These are phyloP conservation scores for Pythium folliculosum DNA, from an alignment of 352 stramenopile species.

Conservation along the genomic window DNA sequence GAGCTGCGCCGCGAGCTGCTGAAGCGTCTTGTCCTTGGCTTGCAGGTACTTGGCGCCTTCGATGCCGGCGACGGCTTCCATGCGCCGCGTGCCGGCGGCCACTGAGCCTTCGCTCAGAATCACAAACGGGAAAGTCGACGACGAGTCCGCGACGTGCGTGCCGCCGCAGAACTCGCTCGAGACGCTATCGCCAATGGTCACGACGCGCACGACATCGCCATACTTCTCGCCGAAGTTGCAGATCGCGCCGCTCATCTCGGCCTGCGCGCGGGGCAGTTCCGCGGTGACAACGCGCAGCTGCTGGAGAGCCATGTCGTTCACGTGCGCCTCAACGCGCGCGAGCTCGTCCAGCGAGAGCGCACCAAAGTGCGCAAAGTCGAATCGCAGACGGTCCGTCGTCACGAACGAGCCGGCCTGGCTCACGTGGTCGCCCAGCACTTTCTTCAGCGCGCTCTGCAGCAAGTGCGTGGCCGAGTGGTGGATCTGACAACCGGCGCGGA, in stretches of 20 bases:
- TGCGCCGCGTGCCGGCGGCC: conserved; percentile 71
- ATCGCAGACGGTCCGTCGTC: conserved; percentile 60
- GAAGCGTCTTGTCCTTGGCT: conserved; percentile 52
- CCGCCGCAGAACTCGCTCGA: conserved; percentile 81
- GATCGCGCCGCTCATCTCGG: conserved; percentile 66
- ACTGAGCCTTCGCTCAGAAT: conserved; percentile 79
- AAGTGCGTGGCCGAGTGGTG: conserved; percentile 85
- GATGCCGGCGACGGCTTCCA: conserved; percentile 61
- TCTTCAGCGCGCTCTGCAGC: conserved; percentile 68
- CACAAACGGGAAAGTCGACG: conserved; percentile 67
- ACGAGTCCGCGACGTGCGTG: conserved; percentile 57
- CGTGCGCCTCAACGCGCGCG: conserved; percentile 47
- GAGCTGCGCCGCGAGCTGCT: conserved; percentile 49
- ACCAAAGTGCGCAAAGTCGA: conserved; percentile 86
- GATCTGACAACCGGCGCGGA: conserved; percentile 50
- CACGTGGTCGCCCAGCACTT: conserved; percentile 69
- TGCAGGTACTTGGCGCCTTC: conserved; percentile 60
- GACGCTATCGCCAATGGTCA: conserved; percentile 48
- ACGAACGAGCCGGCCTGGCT: conserved; percentile 75
- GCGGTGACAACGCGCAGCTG: conserved; percentile 42
- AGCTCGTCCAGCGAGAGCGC: conserved; percentile 63
- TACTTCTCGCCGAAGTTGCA: conserved; percentile 87
- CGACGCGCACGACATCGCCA: conserved; percentile 77
- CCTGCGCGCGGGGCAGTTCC: conserved; percentile 46
- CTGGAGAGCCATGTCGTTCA: conserved; percentile 59